phyloP scores from a whole-genome alignment of 2,329 filamentous ascomycete genomes.

The Nannizzia gypsea region DNA sequence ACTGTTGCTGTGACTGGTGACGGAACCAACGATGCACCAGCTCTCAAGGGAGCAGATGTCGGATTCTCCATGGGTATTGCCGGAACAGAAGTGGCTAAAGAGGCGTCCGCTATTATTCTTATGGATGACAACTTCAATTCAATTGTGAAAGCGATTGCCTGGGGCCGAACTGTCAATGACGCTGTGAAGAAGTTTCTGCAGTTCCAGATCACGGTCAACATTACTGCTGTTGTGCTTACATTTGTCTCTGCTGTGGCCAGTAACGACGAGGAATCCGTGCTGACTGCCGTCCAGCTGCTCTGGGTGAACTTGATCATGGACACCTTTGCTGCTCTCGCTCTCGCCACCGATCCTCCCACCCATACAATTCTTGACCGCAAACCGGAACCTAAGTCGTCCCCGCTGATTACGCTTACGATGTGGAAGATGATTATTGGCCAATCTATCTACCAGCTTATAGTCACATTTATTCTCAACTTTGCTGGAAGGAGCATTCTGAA shows the following conservation, averaged over 20 bases:
- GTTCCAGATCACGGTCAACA: slow-evolving; percentile 65
- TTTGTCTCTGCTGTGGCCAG: slow-evolving; percentile 81
- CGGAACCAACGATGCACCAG: slow-evolving; percentile 55
- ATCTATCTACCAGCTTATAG: slow-evolving; percentile 71
- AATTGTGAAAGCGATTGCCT: slow-evolving; percentile 55
- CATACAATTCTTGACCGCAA: slow-evolving; percentile 68
- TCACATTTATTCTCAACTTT: slow-evolving; percentile 78
- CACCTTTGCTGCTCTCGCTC: slow-evolving; percentile 76
- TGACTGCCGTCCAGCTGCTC: slow-evolving; percentile 81
- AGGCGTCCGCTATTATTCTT: slow-evolving; percentile 54
- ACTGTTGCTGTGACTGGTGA: slow-evolving; percentile 54
- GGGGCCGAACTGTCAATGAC: slow-evolving; percentile 57
- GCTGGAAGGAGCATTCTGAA: slow-evolving; percentile 50
- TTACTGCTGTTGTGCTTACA: slow-evolving; percentile 80
- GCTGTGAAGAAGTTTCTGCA: slow-evolving; percentile 55
- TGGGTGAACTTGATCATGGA: slow-evolving; percentile 99
- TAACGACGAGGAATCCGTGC: slow-evolving; percentile 55
- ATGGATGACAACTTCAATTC: slow-evolving; percentile 55
- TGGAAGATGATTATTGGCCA: slow-evolving; percentile 99
- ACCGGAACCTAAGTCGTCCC: slow-evolving; percentile 60
- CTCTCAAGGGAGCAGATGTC: slow-evolving; percentile 53
- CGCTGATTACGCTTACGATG: slow-evolving; percentile 83
- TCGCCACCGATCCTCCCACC: slow-evolving; percentile 72
- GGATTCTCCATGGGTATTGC: slow-evolving; percentile 58
- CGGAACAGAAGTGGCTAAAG: slow-evolving; percentile 56